Evolutionary conservation across 768 basidiomycete genomes (phyloP), one percentile per base, ranked within the genome.

Genomic region (Gymnopilus dilepis): DNA sequence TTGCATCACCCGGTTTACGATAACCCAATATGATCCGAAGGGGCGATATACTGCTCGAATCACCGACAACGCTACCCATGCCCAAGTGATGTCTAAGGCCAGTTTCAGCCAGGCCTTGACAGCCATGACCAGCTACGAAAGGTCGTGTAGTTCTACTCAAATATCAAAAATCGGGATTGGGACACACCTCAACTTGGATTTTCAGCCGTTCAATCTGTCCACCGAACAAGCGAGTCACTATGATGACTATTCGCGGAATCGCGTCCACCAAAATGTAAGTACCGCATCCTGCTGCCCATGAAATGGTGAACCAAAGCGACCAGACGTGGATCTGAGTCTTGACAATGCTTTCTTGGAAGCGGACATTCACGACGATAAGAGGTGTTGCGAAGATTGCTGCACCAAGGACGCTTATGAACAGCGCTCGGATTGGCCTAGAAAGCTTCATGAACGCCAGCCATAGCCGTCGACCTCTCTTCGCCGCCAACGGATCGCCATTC

Each of bases 81-180:
- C 82, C 87, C 89, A 91, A 3, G 84, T 72, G 3, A 88, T 77
- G 61, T 88, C 87, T 8, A 93, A 78, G 2, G 82, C 75, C 7
- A 92, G 75, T 69, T 92, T 92, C 26, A 92, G 72, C 89, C 90
- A 92, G 26, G 80, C 78, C 11, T 84, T 84, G 19, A 92, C 87
- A 6, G 90, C 89, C 64, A 88, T 78, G 22, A 82, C 83, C 52
- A 92, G 79, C 88, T 90, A 68, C 12, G 45, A 57, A 52, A 40
- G 13, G 55, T 22, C 28, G 12, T 26, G 19, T 15, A 34, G 26
- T 24, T 37, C 30, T 19, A n/a, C 38, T 61, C 28, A 45, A 19
- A 43, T 28, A 17, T 6, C n/a, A 34, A 60, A 52, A 21, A 26
- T 11, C 13, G 13, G 3, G 11, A 22, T 24, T n/a, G n/a, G 15